Base-by-base conservation (phyloP, 441 rosid genomes). In the Gossypium lobatum region DNA sequence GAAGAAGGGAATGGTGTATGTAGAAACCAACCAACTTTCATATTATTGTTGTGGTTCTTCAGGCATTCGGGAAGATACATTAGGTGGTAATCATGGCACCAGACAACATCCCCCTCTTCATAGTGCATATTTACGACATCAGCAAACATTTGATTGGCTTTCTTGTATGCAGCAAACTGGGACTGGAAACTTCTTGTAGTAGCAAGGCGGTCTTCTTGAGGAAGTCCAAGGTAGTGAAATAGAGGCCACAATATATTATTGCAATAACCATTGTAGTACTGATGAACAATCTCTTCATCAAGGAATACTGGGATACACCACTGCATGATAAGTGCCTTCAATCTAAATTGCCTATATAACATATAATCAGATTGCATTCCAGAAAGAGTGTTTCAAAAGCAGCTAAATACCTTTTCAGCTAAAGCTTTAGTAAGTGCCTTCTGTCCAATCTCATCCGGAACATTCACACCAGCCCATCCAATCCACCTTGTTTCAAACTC, bases 21-120 rank as follows among this genome's bases (percentile, higher is more conserved):
- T 77, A 96, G 99, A 85, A 96, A 96, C 99, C 99, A 96, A 62
- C 99, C 99, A 80, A 96, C 99, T 88, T 96, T 96, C 98, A 93
- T 96, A 17, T 82, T 76, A 66, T 73, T 85, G 76, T 96, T 92
- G 75, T 88, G 70, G 5, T 92, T 93, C 84, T 96, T 96, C 0
- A 96, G 85, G 85, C 95, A 96, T 80, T 91, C 86, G 3, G 99
- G 99, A 72, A 96, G 99, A 83, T 84, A 96, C 99, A 96, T 96
- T 61, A 96, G 91, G 81, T 96, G 98, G 69, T 96, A 96, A 78
- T 96, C 99, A 81, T 96, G 99, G 85, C 99, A 96, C 99, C 99
- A 96, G 37, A 96, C 99, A 69, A 96, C 97, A 83, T 93, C 99
- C 75, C 98, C 99, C 53, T 93, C 98, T 83, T 93, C 95, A 76